Evolutionary conservation across 1,284 basidiomycete species (phyloP).

Genomic region (Fomitopsis palustris): DNA sequence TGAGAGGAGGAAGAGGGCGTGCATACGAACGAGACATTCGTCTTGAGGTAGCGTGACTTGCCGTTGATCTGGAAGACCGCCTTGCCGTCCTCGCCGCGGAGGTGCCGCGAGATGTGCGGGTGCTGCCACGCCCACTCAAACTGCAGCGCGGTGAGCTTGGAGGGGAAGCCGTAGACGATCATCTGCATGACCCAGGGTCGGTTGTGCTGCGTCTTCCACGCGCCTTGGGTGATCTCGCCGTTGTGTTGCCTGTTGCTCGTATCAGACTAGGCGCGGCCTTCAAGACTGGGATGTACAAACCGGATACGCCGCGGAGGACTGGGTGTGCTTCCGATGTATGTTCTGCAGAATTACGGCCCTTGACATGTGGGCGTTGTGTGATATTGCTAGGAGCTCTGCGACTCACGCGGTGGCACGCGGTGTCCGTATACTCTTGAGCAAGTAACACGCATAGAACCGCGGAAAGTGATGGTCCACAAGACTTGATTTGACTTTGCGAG

Average conservation of each 20-base stretch:
- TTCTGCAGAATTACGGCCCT: slow-evolving; percentile 35
- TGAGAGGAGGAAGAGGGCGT: neutral
- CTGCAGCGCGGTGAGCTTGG: slow-evolving; percentile 78
- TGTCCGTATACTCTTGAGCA: slow-evolving; percentile 67
- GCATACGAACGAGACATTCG: slow-evolving; percentile 44
- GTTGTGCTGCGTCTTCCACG: slow-evolving; percentile 65
- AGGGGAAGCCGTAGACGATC: slow-evolving; percentile 87
- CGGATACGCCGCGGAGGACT: slow-evolving; percentile 74
- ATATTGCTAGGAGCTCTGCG: neutral
- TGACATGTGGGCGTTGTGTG: neutral
- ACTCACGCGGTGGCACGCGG: slow-evolving; percentile 57
- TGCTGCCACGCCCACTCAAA: slow-evolving; percentile 96
- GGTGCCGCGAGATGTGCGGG: slow-evolving; percentile 54
- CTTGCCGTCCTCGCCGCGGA: slow-evolving; percentile 41
- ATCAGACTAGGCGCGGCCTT: neutral
- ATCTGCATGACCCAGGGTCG: slow-evolving; percentile 90
- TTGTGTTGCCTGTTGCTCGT: slow-evolving; percentile 68
- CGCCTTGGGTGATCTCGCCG: slow-evolving; percentile 75
- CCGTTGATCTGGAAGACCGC: slow-evolving; percentile 32
- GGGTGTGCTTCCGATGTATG: slow-evolving; percentile 83
- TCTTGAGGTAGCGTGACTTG: slow-evolving; percentile 34
- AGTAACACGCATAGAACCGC: slow-evolving; percentile 86
- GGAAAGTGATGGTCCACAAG: slow-evolving; percentile 61
- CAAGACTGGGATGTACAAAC: slow-evolving; percentile 20
- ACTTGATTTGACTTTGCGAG: slow-evolving; percentile 32